Evolutionary conservation across 768 basidiomycete species (phyloP).

Genomic region (Sporobolomyces phaffii): DNA sequence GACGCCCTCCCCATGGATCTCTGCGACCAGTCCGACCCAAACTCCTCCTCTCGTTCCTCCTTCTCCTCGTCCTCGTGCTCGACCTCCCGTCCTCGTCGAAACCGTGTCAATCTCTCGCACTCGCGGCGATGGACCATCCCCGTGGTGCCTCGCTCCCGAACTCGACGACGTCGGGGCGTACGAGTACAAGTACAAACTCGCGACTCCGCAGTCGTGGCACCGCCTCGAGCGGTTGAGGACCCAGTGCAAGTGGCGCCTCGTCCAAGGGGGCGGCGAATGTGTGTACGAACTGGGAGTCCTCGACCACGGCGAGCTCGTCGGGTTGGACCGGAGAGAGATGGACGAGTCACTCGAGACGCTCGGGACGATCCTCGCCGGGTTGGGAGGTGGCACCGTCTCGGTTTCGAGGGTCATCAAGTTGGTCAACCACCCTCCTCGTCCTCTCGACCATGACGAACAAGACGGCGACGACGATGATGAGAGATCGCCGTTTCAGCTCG

Average conservation of each 20-base stretch:
- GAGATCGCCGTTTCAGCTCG: background rate
- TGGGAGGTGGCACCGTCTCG: slow-evolving; percentile 54
- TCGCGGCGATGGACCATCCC: background rate
- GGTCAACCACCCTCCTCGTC: background rate
- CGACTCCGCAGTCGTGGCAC: slow-evolving; percentile 36
- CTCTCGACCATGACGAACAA: background rate
- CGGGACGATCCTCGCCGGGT: slow-evolving; percentile 87
- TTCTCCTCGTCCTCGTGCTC: background rate
- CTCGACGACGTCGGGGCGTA: slow-evolving; percentile 14
- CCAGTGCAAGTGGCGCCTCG: slow-evolving; percentile 89
- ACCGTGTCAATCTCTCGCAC: background rate
- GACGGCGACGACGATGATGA: background rate
- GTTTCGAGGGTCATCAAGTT: slow-evolving; percentile 25
- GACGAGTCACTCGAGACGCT: slow-evolving; percentile 77
- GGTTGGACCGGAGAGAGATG: slow-evolving; percentile 64
- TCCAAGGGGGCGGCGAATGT: slow-evolving; percentile 75
- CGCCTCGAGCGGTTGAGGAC: slow-evolving; percentile 64
- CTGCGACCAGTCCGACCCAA: background rate
- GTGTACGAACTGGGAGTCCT: slow-evolving; percentile 76
- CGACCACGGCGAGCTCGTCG: slow-evolving; percentile 80
- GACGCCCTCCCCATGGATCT: background rate
- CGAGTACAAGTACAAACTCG: slow-evolving; percentile 37
- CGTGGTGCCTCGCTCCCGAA: slow-evolving; percentile 9
- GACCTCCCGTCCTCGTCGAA: background rate
- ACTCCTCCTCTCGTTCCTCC: background rate